phyloP scores from a whole-genome alignment of 345 rosid genomes.

The Acer campestre region DNA sequence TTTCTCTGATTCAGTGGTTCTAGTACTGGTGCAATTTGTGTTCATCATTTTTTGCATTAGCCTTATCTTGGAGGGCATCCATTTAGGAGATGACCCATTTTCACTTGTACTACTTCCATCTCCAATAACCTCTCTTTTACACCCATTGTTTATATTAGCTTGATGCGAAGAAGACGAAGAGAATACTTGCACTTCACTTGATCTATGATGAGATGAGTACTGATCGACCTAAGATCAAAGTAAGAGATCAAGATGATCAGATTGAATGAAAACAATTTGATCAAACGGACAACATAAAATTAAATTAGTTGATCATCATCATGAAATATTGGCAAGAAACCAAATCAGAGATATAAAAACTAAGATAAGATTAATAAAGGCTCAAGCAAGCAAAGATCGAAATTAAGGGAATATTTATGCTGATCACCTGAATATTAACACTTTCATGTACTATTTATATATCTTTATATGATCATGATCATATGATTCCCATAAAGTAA shows the following conservation, averaged over 20 bases:
- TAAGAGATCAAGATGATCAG: not conserved
- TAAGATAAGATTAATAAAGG: not conserved
- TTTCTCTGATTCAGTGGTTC: not conserved
- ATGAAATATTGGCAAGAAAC: not conserved
- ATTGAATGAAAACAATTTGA: not conserved
- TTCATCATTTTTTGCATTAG: slow-evolving; percentile 40
- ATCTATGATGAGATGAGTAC: not conserved
- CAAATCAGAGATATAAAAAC: not conserved
- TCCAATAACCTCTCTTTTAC: slow-evolving; percentile 16
- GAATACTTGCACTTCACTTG: slow-evolving; percentile 14
- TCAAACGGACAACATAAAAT: too few relatives aligned
- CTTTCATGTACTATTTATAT: not conserved
- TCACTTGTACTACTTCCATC: slow-evolving; percentile 8
- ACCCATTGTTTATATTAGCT: not conserved
- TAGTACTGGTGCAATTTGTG: slow-evolving; percentile 12
- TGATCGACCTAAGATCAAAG: slow-evolving; percentile 21
- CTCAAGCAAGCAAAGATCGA: not conserved
- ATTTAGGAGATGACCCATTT: slow-evolving; percentile 21
- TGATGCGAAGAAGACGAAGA: slow-evolving; percentile 8
- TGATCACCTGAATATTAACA: not conserved
- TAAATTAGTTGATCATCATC: not conserved
- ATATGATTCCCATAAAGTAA: not conserved
- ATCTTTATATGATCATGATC: slow-evolving; percentile 1
- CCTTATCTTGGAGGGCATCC: slow-evolving; percentile 57
- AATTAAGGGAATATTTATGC: too few relatives aligned